These are phyloP conservation scores for Tricholoma furcatifolium DNA, from an alignment of 768 basidiomycete genomes.

Conservation along the genomic window DNA sequence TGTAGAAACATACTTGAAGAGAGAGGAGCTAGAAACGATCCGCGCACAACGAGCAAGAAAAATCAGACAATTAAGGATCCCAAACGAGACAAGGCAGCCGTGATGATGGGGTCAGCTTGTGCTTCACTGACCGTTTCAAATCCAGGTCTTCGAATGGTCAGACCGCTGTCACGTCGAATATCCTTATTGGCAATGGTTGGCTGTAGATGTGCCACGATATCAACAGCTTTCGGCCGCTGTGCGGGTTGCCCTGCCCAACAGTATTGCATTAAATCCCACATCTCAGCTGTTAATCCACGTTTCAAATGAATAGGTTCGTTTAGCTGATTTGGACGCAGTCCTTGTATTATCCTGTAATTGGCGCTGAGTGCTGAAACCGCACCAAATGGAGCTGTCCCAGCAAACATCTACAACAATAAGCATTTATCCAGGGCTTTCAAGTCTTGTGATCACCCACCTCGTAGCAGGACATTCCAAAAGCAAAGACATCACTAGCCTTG, in stretches of 20 bases:
- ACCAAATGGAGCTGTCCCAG: not conserved
- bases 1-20: too few species aligned
- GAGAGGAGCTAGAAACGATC: too few species aligned
- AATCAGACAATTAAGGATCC: not conserved
- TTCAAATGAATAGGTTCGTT: not conserved
- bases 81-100: not conserved
- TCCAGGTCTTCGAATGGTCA: not conserved
- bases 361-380: too few species aligned
- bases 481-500: constrained; percentile 4
- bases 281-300: not conserved
- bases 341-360: not conserved
- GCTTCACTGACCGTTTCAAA: not conserved
- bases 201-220: not conserved
- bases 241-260: constrained; percentile 1
- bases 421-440: not conserved
- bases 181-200: too few species aligned
- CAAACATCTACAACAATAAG: not conserved
- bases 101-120: not conserved
- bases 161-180: not conserved
- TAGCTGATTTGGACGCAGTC: not conserved
- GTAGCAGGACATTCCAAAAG: constrained; percentile 14
- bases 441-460: not conserved
- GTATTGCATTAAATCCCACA: constrained; percentile 4
- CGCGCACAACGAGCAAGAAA: too few species aligned
- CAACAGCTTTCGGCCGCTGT: not conserved